Evolutionary conservation across 2,329 filamentous ascomycete genomes (phyloP), one percentile per base, ranked within the genome.

Genomic region (Aspergillus pseudoterreus): DNA sequence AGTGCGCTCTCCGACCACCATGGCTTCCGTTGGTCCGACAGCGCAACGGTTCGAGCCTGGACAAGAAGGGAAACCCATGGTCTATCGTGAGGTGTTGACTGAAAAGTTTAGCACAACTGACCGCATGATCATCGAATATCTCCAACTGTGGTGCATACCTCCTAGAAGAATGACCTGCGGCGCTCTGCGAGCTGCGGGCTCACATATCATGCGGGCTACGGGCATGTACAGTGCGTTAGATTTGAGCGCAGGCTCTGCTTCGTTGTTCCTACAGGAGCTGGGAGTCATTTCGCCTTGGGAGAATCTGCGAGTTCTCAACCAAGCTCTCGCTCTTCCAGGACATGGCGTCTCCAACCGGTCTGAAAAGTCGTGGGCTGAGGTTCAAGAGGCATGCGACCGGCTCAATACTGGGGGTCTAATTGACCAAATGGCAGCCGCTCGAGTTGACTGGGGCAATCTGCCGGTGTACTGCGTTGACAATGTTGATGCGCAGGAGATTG

Each of bases 401-500:
- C 46, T 65, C 5, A 52, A 57, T n/a, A 24, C 52, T 2, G 57
- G 60, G 10, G 51, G 53, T 15, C 70, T 82, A 42, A 61, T 65
- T 2, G 83, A 86, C 61, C 71, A 71, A 2, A 84, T 86, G 82
- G 68, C 71, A n/a, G 62, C 73, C 43, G 55, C 83, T 22, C 77
- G 83, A 21, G 78, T 73, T 22, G 81, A 85, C 58, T 84, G 81
- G 78, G 77, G 77, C 6, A 66, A 78, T 36, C 59, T 82, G 39
- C 75, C 77, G 0, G 78, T 84, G 1, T 85, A 82, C 61, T 84
- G 82, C 61, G 79, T 86, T 42, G 83, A 86, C 56, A 71, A 72
- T 56, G 66, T 68, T 3, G 68, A 65, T 8, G 79, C 83, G 3
- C 70, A 77, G 33, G 82, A 86, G 58, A 82, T 85, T 51, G 83